phyloP scores from a whole-genome alignment of 441 rosid genomes.

The Pelargonium australe region DNA sequence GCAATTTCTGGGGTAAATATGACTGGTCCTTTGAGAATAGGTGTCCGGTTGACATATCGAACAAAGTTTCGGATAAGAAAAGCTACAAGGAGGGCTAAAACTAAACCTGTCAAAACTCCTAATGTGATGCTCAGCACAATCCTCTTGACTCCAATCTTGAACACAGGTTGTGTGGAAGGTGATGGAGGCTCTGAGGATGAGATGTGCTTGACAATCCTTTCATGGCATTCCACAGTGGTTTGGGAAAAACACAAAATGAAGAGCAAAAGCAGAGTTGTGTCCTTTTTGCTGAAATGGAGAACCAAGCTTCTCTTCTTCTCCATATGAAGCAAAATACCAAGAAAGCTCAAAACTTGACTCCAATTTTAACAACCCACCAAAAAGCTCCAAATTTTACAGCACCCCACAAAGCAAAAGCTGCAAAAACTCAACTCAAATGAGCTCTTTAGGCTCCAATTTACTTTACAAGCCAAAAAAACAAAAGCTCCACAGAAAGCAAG shows the following conservation, averaged over 20 bases:
- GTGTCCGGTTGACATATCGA: constrained; percentile 59
- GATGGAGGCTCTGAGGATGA: constrained; percentile 33
- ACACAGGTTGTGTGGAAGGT: constrained; percentile 33
- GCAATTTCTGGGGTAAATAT: constrained; percentile 70
- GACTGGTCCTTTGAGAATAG: constrained; percentile 88
- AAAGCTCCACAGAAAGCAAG: too few species aligned
- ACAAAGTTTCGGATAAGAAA: constrained; percentile 45
- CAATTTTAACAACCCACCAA: constrained; percentile 10
- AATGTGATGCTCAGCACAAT: constrained; percentile 51
- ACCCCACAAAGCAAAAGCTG: constrained; percentile 2
- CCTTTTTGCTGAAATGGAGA: constrained; percentile 22
- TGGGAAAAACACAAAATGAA: constrained; percentile 33
- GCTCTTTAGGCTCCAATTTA: too few species aligned
- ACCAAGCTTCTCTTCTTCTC: constrained; percentile 31
- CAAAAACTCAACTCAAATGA: too few species aligned
- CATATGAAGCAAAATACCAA: constrained; percentile 30
- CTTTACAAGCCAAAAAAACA: too few species aligned
- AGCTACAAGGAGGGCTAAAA: constrained; percentile 52
- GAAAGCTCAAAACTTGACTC: constrained; percentile 5
- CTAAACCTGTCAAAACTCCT: constrained; percentile 63
- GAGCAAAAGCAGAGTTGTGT: constrained; percentile 31
- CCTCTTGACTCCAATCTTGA: constrained; percentile 46
- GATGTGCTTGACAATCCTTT: constrained; percentile 38
- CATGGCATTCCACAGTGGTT: constrained; percentile 40
- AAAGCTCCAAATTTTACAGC: constrained; percentile 12